A percentile compares a stretch with the other conserved stretches of the same genome.
Conservation (phyloP, 768 basidiomycete species). For the Boletus vermiculosoides region DNA sequence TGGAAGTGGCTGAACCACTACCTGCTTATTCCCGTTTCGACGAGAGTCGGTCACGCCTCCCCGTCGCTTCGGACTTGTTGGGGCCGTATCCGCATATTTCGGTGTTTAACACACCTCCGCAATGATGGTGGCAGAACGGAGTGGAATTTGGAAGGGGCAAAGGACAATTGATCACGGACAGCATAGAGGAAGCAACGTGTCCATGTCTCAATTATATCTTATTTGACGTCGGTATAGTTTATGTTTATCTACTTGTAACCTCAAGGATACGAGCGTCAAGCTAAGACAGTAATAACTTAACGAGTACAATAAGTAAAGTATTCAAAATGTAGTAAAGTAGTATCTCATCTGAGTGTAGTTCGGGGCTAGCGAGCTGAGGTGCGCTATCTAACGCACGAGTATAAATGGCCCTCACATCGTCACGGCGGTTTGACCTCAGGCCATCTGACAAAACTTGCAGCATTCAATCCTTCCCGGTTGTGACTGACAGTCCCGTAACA, state of each 20-base stretch:
- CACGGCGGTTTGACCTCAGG: background rate
- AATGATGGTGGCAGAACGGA: background rate
- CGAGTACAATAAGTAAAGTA: background rate
- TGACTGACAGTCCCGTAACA: no score
- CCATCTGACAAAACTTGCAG: no score
- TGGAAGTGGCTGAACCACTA: constrained; percentile 6
- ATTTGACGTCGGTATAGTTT: background rate
- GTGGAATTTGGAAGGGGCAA: background rate
- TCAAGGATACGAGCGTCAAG: background rate
- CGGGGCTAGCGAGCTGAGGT: no score
- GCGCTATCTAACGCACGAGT: no score
- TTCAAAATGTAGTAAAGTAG: no score
- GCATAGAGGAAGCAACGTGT: background rate
- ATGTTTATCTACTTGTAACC: background rate
- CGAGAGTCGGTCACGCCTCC: constrained; percentile 7
- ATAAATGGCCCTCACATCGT: no score
- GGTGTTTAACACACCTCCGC: background rate
- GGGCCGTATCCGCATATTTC: constrained; percentile 26
- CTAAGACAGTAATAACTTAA: background rate
- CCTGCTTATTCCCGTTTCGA: constrained; percentile 31
- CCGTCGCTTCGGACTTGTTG: constrained; percentile 11
- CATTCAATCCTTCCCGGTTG: no score
- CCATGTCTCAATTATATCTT: background rate
- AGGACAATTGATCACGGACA: background rate
- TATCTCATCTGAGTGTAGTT: no score